These are phyloP conservation scores for Hyphodiscus sp. DNA, from an alignment of 2,329 filamentous ascomycete genomes.

Conservation along the genomic window DNA sequence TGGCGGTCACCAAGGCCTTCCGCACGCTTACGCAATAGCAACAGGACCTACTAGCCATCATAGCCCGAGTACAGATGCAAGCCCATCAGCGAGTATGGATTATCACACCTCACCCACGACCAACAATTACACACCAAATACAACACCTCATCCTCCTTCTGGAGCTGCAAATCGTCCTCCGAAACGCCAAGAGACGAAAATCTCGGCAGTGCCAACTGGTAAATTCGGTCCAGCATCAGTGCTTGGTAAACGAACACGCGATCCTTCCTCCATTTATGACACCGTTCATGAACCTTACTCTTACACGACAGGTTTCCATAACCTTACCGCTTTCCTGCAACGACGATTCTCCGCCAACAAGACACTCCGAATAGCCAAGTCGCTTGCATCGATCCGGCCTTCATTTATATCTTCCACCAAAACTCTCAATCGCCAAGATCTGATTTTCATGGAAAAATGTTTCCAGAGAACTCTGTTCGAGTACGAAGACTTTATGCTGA, in stretches of 20 bases:
- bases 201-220: slow-evolving; percentile 5
- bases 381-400: slow-evolving; percentile 81
- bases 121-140: slow-evolving; percentile 22
- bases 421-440: slow-evolving; percentile 79
- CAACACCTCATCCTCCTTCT: slow-evolving; percentile 17
- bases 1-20: slow-evolving; percentile 53
- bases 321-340: slow-evolving; percentile 72
- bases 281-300: slow-evolving; percentile 86
- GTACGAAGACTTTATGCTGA: slow-evolving; percentile 86
- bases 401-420: slow-evolving; percentile 90
- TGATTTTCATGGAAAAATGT: slow-evolving; percentile 97
- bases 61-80: slow-evolving; percentile 59
- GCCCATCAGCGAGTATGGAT: slow-evolving; percentile 48
- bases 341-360: slow-evolving; percentile 72
- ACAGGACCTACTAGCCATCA: slow-evolving; percentile 56
- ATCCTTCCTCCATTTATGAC: slow-evolving; percentile 82
- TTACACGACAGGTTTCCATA: slow-evolving; percentile 86
- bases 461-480: slow-evolving; percentile 90
- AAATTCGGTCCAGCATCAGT: slow-evolving; percentile 27
- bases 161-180: slow-evolving; percentile 19
- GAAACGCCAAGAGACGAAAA: slow-evolving; percentile 24
- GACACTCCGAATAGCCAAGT: slow-evolving; percentile 76
- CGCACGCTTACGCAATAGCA: slow-evolving; percentile 59
- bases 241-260: slow-evolving; percentile 50
- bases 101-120: slow-evolving; percentile 51